These are phyloP conservation scores for Yamadazyma diddensiae DNA, from an alignment of 1,139 yeast species.

Conservation along the genomic window DNA sequence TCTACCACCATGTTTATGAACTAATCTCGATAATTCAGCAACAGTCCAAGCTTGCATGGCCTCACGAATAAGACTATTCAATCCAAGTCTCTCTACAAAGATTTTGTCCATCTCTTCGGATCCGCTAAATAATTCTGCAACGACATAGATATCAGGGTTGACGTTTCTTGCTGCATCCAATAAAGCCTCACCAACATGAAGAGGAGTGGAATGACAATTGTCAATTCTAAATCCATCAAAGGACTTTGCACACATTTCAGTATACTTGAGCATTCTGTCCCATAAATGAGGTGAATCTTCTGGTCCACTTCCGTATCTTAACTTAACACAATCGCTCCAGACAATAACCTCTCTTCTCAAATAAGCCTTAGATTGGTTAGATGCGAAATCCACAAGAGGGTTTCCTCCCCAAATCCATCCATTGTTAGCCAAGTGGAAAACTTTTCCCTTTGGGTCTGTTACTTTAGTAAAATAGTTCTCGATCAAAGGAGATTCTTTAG, in stretches of 20 bases:
- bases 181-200: conserved; percentile 88
- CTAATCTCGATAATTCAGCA: conserved; percentile 78
- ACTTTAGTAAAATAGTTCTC: conserved; percentile 89
- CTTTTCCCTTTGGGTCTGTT: conserved; percentile 44
- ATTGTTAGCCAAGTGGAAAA: conserved; percentile 82
- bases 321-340: conserved; percentile 97
- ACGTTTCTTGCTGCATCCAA: conserved; percentile 84
- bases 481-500: conserved; percentile 57
- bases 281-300: conserved; percentile 87
- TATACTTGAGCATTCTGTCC: conserved; percentile 82
- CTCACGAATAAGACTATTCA: conserved; percentile 85
- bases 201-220: conserved; percentile 93
- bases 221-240: conserved; percentile 92
- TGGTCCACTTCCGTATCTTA: conserved; percentile 75
- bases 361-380: conserved; percentile 73
- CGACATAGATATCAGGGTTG: conserved; percentile 85
- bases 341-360: conserved; percentile 89
- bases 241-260: conserved; percentile 67
- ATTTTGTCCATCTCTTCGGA: conserved; percentile 87
- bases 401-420: conserved; percentile 99
- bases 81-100: conserved; percentile 86
- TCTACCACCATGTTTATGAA: conserved; percentile 90
- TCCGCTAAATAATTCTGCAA: conserved; percentile 92
- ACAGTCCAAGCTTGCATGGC: conserved; percentile 97
- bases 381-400: conserved; percentile 91